Percentiles rank a stretch among this genome's conserved stretches.
Evolutionary conservation across 768 basidiomycete genomes (phyloP).

Genomic region (Amanita jacksonii): DNA sequence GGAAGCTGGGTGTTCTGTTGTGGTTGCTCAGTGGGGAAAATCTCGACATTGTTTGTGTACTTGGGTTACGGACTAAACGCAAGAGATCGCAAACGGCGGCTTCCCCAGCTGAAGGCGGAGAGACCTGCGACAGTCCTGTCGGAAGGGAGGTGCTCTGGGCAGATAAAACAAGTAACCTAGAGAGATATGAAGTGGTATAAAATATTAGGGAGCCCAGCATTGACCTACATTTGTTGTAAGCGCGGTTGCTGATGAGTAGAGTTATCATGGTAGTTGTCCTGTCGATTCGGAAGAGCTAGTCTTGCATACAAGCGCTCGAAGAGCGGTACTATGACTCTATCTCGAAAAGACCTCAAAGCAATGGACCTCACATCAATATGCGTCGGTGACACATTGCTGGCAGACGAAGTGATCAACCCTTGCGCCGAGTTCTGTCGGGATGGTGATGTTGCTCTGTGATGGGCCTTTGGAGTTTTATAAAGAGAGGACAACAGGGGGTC

Average conservation of each 20-base stretch:
- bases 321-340: conserved; percentile 65
- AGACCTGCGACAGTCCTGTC: conserved; percentile 45
- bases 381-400: conserved; percentile 28
- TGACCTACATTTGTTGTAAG: conserved; percentile 68
- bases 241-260: conserved; percentile 55
- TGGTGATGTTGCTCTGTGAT: conserved; percentile 38
- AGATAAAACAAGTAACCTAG: conserved; percentile 65
- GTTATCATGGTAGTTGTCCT: conserved; percentile 48
- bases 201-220: not conserved
- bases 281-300: conserved; percentile 41
- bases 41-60: conserved; percentile 23
- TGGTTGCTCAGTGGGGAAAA: conserved; percentile 3
- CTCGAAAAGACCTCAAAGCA: conserved; percentile 73
- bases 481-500: conserved; percentile 54
- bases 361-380: conserved; percentile 76
- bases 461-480: conserved; percentile 53
- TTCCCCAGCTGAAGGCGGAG: conserved; percentile 54
- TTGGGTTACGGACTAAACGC: conserved; percentile 47
- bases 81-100: conserved; percentile 60
- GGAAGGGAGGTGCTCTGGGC: conserved; percentile 57
- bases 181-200: conserved; percentile 6
- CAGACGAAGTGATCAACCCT: conserved; percentile 26
- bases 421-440: conserved; percentile 38
- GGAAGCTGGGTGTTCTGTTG: conserved; percentile 52
- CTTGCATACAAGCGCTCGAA: conserved; percentile 45